phyloP scores from a whole-genome alignment of 192 early-diverging fungal genomes.

The Gamsiella multidivaricata region DNA sequence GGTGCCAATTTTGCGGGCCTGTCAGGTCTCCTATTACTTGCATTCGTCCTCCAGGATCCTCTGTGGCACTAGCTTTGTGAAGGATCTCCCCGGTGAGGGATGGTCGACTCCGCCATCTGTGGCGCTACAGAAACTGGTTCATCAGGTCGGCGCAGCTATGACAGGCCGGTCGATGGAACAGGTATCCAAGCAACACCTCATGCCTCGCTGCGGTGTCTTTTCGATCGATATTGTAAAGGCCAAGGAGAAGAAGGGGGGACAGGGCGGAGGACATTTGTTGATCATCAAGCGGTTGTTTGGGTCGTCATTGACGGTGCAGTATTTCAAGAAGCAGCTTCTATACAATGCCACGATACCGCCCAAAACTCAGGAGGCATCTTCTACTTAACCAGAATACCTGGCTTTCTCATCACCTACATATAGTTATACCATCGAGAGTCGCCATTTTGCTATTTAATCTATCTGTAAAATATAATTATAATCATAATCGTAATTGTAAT shows the following conservation, averaged over 20 bases:
- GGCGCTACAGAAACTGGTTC: slow-evolving; percentile 19
- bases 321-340: slow-evolving; percentile 39
- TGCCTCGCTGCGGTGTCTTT: slow-evolving; percentile 29
- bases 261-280: slow-evolving; percentile 5
- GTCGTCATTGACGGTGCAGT: slow-evolving; percentile 28
- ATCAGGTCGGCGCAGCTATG: slow-evolving; percentile 34
- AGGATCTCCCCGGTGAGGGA: no score
- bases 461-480: not conserved
- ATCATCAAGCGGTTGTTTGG: slow-evolving; percentile 43
- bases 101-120: not conserved
- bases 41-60: slow-evolving; percentile 47
- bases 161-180: slow-evolving; percentile 15
- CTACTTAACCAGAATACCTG: not conserved
- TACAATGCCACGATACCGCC: not conserved
- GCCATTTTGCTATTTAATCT: not conserved
- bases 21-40: slow-evolving; percentile 44
- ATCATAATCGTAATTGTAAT: no score
- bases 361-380: not conserved
- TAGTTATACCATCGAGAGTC: no score
- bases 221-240: slow-evolving; percentile 43
- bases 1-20: slow-evolving; percentile 33
- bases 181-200: not conserved
- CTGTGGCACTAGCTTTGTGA: slow-evolving; percentile 32
- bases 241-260: not conserved
- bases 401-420: not conserved